These are phyloP conservation scores for Quercus phellos DNA, from an alignment of 331 rosid species.

Conservation along the genomic window DNA sequence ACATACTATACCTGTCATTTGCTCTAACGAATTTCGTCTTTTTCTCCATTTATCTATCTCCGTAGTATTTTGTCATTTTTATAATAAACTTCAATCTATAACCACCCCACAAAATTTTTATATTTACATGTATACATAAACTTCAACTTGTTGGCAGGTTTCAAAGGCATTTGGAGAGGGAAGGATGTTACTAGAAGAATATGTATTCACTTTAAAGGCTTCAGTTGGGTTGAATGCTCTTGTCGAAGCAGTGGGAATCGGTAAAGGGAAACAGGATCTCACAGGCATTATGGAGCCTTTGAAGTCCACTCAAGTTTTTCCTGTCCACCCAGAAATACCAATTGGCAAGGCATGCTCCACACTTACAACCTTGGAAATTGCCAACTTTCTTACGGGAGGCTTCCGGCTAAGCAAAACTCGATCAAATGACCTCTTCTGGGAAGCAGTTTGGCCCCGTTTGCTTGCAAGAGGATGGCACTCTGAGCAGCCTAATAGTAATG, in stretches of 20 bases:
- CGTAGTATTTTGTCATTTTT: not conserved
- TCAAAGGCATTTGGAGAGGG: slow-evolving; percentile 64
- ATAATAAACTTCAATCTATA: not conserved
- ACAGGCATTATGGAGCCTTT: slow-evolving; percentile 52
- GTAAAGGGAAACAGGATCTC: slow-evolving; percentile 83
- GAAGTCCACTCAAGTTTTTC: slow-evolving; percentile 43
- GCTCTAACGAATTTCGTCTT: not conserved
- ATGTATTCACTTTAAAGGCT: slow-evolving; percentile 53
- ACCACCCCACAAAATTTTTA: no score
- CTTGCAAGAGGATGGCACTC: slow-evolving; percentile 98
- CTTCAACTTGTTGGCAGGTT: slow-evolving; percentile 46
- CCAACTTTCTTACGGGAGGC: slow-evolving; percentile 69
- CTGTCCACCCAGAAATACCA: slow-evolving; percentile 68
- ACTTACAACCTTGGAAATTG: slow-evolving; percentile 62
- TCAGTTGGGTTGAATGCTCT: slow-evolving; percentile 64
- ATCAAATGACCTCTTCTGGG: slow-evolving; percentile 90
- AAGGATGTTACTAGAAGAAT: slow-evolving; percentile 65
- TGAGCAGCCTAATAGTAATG: slow-evolving; percentile 65
- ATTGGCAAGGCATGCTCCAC: slow-evolving; percentile 74
- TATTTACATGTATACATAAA: not conserved
- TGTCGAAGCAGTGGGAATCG: slow-evolving; percentile 72
- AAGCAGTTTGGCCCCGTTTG: slow-evolving; percentile 98
- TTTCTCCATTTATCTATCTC: not conserved
- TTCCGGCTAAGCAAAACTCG: slow-evolving; percentile 90
- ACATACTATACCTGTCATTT: not conserved